Evolutionary conservation across 305 asterid genomes (phyloP), one percentile per base, ranked within the genome.

Genomic region (Fraxinus greggii): DNA sequence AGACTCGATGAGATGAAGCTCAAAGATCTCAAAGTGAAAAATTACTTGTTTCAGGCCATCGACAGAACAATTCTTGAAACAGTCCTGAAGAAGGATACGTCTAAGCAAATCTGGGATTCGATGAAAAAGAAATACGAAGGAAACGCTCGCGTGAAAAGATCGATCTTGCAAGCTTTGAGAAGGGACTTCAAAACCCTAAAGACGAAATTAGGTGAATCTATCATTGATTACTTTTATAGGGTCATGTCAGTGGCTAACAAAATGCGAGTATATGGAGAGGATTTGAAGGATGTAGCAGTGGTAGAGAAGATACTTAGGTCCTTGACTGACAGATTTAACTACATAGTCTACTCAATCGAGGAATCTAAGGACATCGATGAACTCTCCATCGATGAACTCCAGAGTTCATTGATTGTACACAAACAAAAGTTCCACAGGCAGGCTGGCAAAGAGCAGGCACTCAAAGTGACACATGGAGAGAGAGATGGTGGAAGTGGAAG

Each of bases 291-390:
- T 65, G 32, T 24, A 21, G 21, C 6, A 17, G 61, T 51, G 23
- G 61, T 51, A 4, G 61, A 51, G 61, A 51, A 51, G 21, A 51
- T 51, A 13, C 61, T 51, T 13, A 13, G 61, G 21, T 51, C 21
- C 7, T 51, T 51, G 2, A 51, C 61, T 51, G 61, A 51, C 5
- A 51, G 1, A 17, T 51, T 51, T 17, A 51, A 51, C 61, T 51
- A 40, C 7, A 17, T 51, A 13, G 19, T 51, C 21, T 51, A 23
- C 48, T 79, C 69, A 7, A 78, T 82, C 23, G 75, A 82, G n/a
- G 85, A 77, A 40, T 82, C 78, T 0, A 82, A 82, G 28, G 78
- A 69, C 59, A 82, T 51, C 38, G 65, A 70, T 78, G 24, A 8
- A 77, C 33, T 77, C 4, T 33, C 36, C 59, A 82, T 51, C 38